A percentile compares a stretch with the other conserved stretches of the same genome.
Conservation (phyloP, 305 asterid genomes). For the Rubia occidens region DNA sequence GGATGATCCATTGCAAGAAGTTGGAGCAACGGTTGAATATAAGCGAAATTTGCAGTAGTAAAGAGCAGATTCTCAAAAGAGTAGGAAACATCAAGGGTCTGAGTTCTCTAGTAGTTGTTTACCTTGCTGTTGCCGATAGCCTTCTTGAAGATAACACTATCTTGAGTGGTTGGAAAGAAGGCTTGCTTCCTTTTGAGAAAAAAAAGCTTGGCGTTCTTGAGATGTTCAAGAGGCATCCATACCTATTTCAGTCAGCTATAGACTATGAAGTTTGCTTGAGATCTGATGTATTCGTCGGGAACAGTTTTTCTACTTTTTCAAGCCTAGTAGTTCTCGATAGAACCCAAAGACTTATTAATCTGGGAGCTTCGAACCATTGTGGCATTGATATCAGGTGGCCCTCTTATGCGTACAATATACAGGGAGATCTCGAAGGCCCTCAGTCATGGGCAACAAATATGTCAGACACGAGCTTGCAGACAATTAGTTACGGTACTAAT, state of each 20-base stretch:
- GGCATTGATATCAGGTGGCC: constrained; percentile 25
- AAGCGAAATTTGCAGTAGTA: constrained; percentile 68
- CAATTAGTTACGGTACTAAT: constrained; percentile 80
- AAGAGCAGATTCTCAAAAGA: constrained; percentile 56
- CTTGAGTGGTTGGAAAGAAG: constrained; percentile 57
- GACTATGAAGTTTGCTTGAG: constrained; percentile 90
- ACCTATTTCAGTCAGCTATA: constrained; percentile 75
- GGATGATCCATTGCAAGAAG: constrained; percentile 93
- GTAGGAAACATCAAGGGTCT: constrained; percentile 54
- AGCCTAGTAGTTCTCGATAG: constrained; percentile 85
- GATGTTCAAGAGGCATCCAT: constrained; percentile 52
- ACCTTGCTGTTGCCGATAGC: constrained; percentile 82
- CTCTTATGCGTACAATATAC: constrained; percentile 51
- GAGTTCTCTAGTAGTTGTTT: constrained; percentile 39
- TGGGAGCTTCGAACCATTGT: constrained; percentile 28
- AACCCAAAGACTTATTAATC: constrained; percentile 52
- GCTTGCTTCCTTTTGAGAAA: constrained; percentile 65
- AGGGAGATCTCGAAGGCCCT: constrained; percentile 38
- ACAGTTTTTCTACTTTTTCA: constrained; percentile 86
- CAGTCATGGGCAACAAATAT: constrained; percentile 57
- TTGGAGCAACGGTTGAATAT: constrained; percentile 56
- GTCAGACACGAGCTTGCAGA: constrained; percentile 36
- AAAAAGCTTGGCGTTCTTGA: constrained; percentile 54
- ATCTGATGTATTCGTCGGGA: constrained; percentile 74
- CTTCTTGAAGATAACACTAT: constrained; percentile 69